Percentiles rank a stretch among this genome's conserved stretches.
Evolutionary conservation across 2,329 filamentous ascomycete species (phyloP).

Genomic region (Fusarium sp.): DNA sequence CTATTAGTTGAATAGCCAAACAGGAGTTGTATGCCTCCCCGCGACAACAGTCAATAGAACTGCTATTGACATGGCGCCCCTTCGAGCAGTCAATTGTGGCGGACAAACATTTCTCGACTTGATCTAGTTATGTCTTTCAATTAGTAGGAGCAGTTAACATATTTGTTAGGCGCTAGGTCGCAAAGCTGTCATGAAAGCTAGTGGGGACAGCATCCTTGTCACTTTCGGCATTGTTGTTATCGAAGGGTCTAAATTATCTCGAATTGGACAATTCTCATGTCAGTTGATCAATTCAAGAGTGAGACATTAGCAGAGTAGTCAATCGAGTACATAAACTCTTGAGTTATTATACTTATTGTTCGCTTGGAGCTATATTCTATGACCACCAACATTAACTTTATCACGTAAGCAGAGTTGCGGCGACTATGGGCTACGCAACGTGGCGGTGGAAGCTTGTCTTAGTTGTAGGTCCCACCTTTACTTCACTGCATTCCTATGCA

Average conservation of each 20-base stretch:
- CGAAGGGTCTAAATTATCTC: too few species aligned
- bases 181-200: too few species aligned
- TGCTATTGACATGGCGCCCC: not conserved
- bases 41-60: not conserved
- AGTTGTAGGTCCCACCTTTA: slow-evolving; percentile 37
- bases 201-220: too few species aligned
- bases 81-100: not conserved
- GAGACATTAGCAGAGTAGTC: slow-evolving; percentile 31
- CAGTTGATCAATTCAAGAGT: not conserved
- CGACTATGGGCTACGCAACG: slow-evolving; percentile 1
- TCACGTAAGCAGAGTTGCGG: not conserved
- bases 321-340: not conserved
- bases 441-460: slow-evolving; percentile 33
- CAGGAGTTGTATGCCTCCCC: not conserved
- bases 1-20: not conserved
- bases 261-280: too few species aligned
- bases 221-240: too few species aligned
- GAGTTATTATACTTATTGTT: not conserved
- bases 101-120: not conserved
- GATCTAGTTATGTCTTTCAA: too few species aligned
- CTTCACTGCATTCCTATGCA: slow-evolving; percentile 36
- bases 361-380: not conserved
- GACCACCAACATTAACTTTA: not conserved
- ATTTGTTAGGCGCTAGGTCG: too few species aligned
- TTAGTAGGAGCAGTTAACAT: too few species aligned